phyloP scores from a whole-genome alignment of 2,329 filamentous ascomycete species.

The Phyllosticta ampelicida region DNA sequence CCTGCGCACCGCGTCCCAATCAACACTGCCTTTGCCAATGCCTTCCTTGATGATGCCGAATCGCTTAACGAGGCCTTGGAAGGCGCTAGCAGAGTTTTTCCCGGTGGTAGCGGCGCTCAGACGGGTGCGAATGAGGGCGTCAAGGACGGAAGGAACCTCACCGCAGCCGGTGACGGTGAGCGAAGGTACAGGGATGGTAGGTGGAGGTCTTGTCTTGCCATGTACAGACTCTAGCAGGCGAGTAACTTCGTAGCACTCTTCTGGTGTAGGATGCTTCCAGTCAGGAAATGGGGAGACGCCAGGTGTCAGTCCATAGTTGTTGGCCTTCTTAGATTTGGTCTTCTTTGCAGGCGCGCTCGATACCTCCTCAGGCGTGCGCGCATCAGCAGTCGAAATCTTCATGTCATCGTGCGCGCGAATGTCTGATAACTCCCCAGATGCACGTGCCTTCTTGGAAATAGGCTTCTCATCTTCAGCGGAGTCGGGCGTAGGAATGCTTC shows the following conservation, averaged over 20 bases:
- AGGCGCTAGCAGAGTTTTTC: constrained; percentile 53
- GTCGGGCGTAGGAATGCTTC: constrained; percentile 19
- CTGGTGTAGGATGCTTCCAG: constrained; percentile 51
- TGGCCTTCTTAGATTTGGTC: constrained; percentile 30
- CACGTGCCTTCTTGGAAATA: not conserved
- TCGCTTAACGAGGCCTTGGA: constrained; percentile 51
- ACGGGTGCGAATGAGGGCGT: constrained; percentile 52
- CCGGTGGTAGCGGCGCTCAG: constrained; percentile 51
- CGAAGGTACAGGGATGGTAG: constrained; percentile 59
- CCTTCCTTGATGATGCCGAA: constrained; percentile 55
- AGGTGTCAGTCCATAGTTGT: constrained; percentile 35
- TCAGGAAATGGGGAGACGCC: constrained; percentile 56
- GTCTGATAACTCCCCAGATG: constrained; percentile 2
- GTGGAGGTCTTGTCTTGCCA: constrained; percentile 52
- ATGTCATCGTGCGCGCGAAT: not conserved
- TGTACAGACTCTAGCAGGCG: constrained; percentile 54
- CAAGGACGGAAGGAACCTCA: constrained; percentile 54
- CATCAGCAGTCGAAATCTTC: too few species aligned
- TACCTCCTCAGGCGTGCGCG: constrained; percentile 15
- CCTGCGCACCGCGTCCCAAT: constrained; percentile 61
- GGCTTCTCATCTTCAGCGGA: constrained; percentile 1
- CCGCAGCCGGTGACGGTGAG: constrained; percentile 60
- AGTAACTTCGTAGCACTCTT: constrained; percentile 60
- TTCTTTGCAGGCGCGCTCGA: constrained; percentile 18
- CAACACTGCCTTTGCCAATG: constrained; percentile 58